Evolutionary conservation across 1,284 basidiomycete species (phyloP), one percentile per base, ranked within the genome.

Genomic region (Coniophora puteana): DNA sequence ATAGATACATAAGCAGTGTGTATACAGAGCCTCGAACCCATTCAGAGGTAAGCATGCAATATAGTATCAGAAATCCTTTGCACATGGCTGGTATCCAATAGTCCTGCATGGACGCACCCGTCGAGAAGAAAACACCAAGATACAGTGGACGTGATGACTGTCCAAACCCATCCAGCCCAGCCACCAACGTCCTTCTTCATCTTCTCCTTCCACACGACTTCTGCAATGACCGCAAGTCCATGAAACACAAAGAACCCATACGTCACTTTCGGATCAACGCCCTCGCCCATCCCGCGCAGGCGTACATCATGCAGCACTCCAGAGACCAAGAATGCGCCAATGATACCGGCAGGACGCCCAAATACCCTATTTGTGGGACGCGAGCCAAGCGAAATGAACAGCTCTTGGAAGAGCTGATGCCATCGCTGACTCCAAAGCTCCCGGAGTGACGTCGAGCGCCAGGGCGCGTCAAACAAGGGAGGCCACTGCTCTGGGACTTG

Each of bases 281-380:
- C 72, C 8, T 58, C 57, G 1, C 72, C 71, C 66, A 79, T 69
- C 0, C 70, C 69, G 68, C 72, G 73, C 31, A 77, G 50, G 1
- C 68, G 72, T 17, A 68, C 43, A 46, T 74, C 62, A 48, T 83
- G 81, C 21, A 82, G 45, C 1, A 78, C 36, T 1, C 69, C 79
- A 0, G 79, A 82, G 8, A 72, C 54, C 3, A 74, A 44, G 51
- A 83, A 84, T 1, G 68, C 65, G 7, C 78, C 79, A 2, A 80
- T 25, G 4, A 79, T 59, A 6, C 62, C 60, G 1, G 72, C 76
- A 3, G 51, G 38, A 6, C 67, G 62, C 1, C 78, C 77, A 12
- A 72, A 54, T 0, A n/a, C n/a, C n/a, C n/a, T n/a, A n/a, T n/a
- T n/a, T n/a, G n/a, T n/a, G 0, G 62, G 62, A 8, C 44, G 43